Conservation (phyloP, 2,329 filamentous ascomycete species). For the Colletotrichum brevisporum region DNA sequence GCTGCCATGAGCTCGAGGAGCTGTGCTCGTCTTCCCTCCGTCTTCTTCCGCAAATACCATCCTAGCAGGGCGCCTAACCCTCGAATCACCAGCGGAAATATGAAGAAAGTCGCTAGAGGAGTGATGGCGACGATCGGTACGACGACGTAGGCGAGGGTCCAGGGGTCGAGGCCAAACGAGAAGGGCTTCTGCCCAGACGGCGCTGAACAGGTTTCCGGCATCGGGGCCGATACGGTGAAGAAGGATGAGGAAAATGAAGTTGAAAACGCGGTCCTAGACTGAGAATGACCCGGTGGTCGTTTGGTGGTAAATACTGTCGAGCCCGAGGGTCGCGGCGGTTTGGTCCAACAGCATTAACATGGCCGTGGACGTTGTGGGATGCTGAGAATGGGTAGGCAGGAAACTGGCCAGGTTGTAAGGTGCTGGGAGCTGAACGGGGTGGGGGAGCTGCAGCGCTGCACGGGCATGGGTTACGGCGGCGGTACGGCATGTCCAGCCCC, state of each 20-base stretch:
- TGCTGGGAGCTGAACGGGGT: constrained; percentile 28
- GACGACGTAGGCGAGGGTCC: constrained; percentile 46
- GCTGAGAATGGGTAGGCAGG: neutral
- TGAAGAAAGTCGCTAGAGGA: constrained; percentile 48
- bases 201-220: constrained; percentile 49
- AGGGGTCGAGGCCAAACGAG: constrained; percentile 49
- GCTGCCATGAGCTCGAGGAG: constrained; percentile 68
- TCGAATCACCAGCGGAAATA: constrained; percentile 55
- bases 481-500: neutral
- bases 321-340: constrained; percentile 29
- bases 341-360: constrained; percentile 34
- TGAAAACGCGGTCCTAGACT: neutral
- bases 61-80: constrained; percentile 64
- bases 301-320: constrained; percentile 8
- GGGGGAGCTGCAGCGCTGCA: constrained; percentile 34
- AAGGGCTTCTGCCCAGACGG: constrained; percentile 46
- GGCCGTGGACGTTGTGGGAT: constrained; percentile 36
- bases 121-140: constrained; percentile 42
- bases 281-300: neutral
- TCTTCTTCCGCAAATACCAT: constrained; percentile 74
- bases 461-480: constrained; percentile 27
- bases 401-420: constrained; percentile 39
- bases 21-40: constrained; percentile 71
- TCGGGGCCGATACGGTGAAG: constrained; percentile 27
- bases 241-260: neutral